Conservation (phyloP, 441 rosid species). For the Biscutella laevigata region DNA sequence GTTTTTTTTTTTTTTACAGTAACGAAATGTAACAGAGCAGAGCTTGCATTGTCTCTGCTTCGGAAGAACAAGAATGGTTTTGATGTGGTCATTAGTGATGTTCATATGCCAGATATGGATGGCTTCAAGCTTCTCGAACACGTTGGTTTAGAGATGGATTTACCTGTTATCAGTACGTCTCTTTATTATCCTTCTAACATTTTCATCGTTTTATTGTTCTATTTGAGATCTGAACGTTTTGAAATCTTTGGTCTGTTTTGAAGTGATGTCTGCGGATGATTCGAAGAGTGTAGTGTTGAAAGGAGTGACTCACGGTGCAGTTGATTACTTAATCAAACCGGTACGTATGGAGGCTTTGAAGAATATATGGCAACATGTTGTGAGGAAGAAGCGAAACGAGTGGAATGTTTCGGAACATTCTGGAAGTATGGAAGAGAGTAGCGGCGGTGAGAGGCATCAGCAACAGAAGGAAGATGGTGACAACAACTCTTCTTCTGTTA, state of each 20-base stretch:
- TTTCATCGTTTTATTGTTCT: background rate
- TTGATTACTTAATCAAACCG: constrained; percentile 80
- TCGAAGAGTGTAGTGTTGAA: constrained; percentile 78
- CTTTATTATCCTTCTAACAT: background rate
- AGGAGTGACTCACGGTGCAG: constrained; percentile 91
- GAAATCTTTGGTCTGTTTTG: background rate
- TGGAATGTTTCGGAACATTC: constrained; percentile 78
- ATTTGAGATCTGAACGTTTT: background rate
- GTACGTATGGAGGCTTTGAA: constrained; percentile 78
- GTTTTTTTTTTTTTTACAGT: constrained; percentile 70
- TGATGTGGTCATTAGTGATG: constrained; percentile 86
- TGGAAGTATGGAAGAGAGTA: constrained; percentile 64
- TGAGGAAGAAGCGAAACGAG: constrained; percentile 60
- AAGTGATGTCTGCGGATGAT: constrained; percentile 99
- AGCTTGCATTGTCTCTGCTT: constrained; percentile 50
- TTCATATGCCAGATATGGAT: constrained; percentile 97
- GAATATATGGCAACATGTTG: too few species aligned
- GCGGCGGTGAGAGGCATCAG: constrained; percentile 35
- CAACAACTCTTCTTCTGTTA: constrained; percentile 65
- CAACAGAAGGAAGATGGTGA: constrained; percentile 51
- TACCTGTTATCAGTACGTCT: constrained; percentile 83
- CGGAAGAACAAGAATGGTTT: constrained; percentile 64
- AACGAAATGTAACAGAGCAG: constrained; percentile 74
- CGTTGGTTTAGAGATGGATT: constrained; percentile 84
- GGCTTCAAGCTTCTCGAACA: constrained; percentile 71